Conservation (phyloP, 768 basidiomycete genomes). For the Collybia sp. region DNA sequence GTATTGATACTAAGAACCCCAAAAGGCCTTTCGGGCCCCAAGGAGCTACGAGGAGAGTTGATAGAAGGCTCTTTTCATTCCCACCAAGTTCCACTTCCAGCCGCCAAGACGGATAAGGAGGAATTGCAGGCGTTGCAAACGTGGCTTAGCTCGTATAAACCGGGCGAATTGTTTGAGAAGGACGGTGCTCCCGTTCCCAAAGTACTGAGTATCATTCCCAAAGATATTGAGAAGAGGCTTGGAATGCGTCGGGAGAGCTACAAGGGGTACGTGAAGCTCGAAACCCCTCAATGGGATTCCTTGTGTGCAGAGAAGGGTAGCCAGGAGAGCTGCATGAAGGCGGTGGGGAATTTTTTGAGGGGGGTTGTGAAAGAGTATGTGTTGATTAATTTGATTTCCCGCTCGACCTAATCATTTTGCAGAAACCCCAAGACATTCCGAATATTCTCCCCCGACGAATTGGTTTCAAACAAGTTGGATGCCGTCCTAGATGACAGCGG, state of each 20-base stretch:
- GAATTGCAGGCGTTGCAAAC: conserved; percentile 59
- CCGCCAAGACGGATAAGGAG: conserved; percentile 55
- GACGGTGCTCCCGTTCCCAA: conserved; percentile 48
- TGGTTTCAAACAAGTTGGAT: conserved; percentile 86
- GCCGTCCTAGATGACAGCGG: conserved; percentile 64
- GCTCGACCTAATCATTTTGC: not conserved
- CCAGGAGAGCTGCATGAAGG: conserved; percentile 77
- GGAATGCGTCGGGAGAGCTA: conserved; percentile 71
- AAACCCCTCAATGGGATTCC: conserved; percentile 60
- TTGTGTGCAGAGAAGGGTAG: conserved; percentile 47
- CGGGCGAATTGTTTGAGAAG: conserved; percentile 59
- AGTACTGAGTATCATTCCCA: conserved; percentile 59
- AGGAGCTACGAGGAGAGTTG: conserved; percentile 58
- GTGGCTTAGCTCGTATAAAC: conserved; percentile 75
- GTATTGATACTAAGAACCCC: conserved; percentile 83
- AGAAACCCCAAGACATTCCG: conserved; percentile 78
- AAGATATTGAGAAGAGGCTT: conserved; percentile 51
- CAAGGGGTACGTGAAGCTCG: conserved; percentile 53
- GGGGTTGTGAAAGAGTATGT: conserved; percentile 52
- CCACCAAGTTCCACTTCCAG: conserved; percentile 86
- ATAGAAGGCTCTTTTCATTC: conserved; percentile 81
- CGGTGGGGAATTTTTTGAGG: conserved; percentile 51
- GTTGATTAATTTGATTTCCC: not conserved
- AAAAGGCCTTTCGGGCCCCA: conserved; percentile 77
- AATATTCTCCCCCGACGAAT: conserved; percentile 88